Conservation (phyloP, 2,329 filamentous ascomycete genomes). For the Blumeria graminis region DNA sequence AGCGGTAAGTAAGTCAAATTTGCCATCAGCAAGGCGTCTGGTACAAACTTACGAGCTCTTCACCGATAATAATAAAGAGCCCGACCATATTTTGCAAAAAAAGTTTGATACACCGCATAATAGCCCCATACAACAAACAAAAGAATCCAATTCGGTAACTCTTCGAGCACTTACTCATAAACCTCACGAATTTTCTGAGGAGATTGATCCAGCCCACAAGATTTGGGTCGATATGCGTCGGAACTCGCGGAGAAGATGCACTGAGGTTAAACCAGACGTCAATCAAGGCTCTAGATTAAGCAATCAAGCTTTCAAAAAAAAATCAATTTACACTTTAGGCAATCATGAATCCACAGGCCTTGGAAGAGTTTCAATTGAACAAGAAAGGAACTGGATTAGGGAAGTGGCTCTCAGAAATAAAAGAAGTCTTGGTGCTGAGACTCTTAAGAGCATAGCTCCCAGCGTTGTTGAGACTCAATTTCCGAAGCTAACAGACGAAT, state of each 20-base stretch:
- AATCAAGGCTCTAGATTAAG: slow-evolving; percentile 9
- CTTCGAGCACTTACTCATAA: not conserved
- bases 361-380: slow-evolving; percentile 1
- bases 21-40: slow-evolving; percentile 3
- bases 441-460: slow-evolving; percentile 9
- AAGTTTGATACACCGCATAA: not conserved
- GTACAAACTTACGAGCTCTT: not conserved
- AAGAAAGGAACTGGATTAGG: slow-evolving; percentile 7
- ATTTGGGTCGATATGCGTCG: slow-evolving; percentile 15
- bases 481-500: not conserved
- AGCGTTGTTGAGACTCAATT: slow-evolving; percentile 4
- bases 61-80: not conserved
- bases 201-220: slow-evolving; percentile 13
- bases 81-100: not conserved
- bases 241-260: slow-evolving; percentile 7
- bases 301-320: slow-evolving; percentile 4
- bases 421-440: slow-evolving; percentile 9
- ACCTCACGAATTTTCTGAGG: slow-evolving; percentile 3
- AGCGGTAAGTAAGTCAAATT: slow-evolving; percentile 5
- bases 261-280: slow-evolving; percentile 7
- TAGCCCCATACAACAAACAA: not conserved
- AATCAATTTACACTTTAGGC: slow-evolving; percentile 3
- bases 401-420: slow-evolving; percentile 10
- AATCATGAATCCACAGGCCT: too few species aligned
- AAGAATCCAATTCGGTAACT: not conserved